Conservation (phyloP, 208 protist species). For the Wallacemonas sp. region DNA sequence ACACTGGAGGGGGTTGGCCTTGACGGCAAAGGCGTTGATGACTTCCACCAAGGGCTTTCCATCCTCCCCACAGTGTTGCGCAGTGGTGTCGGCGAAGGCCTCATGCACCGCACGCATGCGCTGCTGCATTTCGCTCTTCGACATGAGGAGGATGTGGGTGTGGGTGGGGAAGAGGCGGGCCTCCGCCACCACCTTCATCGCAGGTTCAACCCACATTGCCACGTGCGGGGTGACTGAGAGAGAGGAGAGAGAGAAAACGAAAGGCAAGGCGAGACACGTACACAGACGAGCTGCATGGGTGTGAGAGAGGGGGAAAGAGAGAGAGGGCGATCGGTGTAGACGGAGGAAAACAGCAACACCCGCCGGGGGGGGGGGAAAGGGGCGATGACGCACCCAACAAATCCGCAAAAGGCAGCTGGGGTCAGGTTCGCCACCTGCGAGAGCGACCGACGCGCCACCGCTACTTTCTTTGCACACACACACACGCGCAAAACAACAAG, state of each 20-base stretch:
- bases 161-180: slow-evolving; percentile 37
- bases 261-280: background rate
- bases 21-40: slow-evolving; percentile 57
- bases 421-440: too few relatives aligned
- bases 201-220: slow-evolving; percentile 44
- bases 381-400: too few relatives aligned
- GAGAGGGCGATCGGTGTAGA: too few relatives aligned
- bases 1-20: slow-evolving; percentile 58
- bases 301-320: too few relatives aligned
- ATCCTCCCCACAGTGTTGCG: background rate
- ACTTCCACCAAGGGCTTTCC: slow-evolving; percentile 18
- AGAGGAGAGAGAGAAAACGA: slow-evolving; percentile 5
- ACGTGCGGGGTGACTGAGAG: background rate
- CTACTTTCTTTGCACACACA: too few relatives aligned
- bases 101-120: slow-evolving; percentile 26
- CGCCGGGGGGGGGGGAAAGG: too few relatives aligned
- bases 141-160: slow-evolving; percentile 60
- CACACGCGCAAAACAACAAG: too few relatives aligned
- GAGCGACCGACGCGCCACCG: too few relatives aligned
- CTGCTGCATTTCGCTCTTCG: slow-evolving; percentile 30
- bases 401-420: too few relatives aligned
- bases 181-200: slow-evolving; percentile 38
- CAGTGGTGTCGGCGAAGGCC: slow-evolving; percentile 24
- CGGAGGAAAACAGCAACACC: too few relatives aligned
- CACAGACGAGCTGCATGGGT: too few relatives aligned